Conservation (phyloP, 768 basidiomycete species). For the Trametes punicea region DNA sequence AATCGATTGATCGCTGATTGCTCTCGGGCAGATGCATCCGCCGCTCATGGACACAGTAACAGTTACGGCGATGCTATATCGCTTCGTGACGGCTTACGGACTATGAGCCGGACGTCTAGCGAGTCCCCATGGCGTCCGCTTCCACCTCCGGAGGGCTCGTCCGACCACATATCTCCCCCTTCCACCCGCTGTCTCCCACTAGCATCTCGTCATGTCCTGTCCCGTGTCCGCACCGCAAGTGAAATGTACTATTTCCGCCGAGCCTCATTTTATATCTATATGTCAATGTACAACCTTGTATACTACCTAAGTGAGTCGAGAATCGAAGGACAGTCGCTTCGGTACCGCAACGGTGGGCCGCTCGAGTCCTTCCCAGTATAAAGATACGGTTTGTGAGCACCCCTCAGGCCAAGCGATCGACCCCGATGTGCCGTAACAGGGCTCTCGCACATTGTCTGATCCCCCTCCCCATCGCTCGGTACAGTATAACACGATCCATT, state of each 20-base stretch:
- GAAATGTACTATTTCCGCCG: slow-evolving; percentile 18
- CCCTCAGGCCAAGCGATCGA: slow-evolving; percentile 3
- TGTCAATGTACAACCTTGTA: slow-evolving; percentile 23
- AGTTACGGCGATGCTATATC: slow-evolving; percentile 82
- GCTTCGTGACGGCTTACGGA: slow-evolving; percentile 60
- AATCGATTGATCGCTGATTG: slow-evolving; percentile 16
- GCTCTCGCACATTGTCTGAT: slow-evolving; percentile 5
- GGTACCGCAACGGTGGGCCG: slow-evolving; percentile 15
- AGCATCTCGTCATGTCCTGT: slow-evolving; percentile 1
- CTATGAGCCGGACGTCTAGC: slow-evolving; percentile 32
- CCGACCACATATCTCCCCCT: not conserved
- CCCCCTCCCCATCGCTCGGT: not conserved
- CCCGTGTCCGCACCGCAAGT: slow-evolving; percentile 1
- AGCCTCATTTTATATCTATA: slow-evolving; percentile 16
- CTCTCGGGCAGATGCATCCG: slow-evolving; percentile 62
- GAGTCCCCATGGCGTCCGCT: not conserved
- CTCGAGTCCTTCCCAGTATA: not conserved
- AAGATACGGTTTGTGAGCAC: slow-evolving; percentile 11
- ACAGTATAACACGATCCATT: slow-evolving; percentile 8
- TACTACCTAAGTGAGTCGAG: slow-evolving; percentile 15
- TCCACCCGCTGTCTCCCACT: not conserved
- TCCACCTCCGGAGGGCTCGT: not conserved
- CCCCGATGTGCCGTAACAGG: slow-evolving; percentile 18
- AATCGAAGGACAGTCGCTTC: slow-evolving; percentile 15
- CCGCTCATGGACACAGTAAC: slow-evolving; percentile 89